These are phyloP conservation scores for Acer negundo DNA, from an alignment of 345 rosid species.

Conservation along the genomic window DNA sequence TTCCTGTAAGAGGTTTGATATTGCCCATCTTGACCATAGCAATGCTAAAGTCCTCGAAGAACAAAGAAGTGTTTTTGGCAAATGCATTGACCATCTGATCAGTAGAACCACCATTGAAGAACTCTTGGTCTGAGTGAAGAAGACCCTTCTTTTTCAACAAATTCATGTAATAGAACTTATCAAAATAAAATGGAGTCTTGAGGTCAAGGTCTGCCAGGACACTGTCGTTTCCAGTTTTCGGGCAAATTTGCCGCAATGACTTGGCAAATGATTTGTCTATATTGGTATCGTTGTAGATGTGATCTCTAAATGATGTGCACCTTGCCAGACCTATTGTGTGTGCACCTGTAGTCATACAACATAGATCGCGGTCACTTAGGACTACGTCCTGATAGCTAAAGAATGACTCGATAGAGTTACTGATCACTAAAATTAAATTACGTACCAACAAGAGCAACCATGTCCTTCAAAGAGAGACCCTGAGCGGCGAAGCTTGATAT, in stretches of 20 bases:
- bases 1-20: constrained; percentile 39
- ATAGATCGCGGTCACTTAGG: too few species aligned
- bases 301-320: constrained; percentile 27
- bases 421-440: neutral
- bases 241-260: constrained; percentile 19
- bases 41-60: constrained; percentile 37
- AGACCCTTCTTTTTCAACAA: constrained; percentile 40
- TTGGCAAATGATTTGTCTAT: constrained; percentile 29
- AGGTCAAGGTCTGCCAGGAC: constrained; percentile 27
- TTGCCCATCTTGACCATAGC: constrained; percentile 50
- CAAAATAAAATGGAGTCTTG: constrained; percentile 26
- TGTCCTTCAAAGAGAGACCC: constrained; percentile 40
- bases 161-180: constrained; percentile 35
- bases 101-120: constrained; percentile 34
- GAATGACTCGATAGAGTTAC: too few species aligned
- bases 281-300: constrained; percentile 38
- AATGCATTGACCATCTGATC: constrained; percentile 28
- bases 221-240: constrained; percentile 25
- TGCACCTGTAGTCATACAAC: constrained; percentile 12
- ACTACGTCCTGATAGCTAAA: too few species aligned
- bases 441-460: constrained; percentile 50
- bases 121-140: constrained; percentile 42
- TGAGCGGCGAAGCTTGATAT: constrained; percentile 39
- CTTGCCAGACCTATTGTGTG: constrained; percentile 44
- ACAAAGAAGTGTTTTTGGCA: constrained; percentile 20